Conservation (phyloP, 805 yeast species). For the Saccharomycopsis sp. region DNA sequence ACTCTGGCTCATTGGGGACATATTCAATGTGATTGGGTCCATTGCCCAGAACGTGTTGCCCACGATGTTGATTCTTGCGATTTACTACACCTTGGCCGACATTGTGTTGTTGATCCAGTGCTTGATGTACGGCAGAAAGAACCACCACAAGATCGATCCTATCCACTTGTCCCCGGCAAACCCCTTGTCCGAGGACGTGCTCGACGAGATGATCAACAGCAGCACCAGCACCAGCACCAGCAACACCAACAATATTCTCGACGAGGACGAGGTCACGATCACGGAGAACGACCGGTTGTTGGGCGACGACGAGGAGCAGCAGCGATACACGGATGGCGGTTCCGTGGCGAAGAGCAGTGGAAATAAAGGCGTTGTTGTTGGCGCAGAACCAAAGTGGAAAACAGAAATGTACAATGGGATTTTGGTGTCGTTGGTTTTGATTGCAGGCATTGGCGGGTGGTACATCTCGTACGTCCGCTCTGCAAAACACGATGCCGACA, state of each 20-base stretch:
- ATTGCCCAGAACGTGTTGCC: constrained; percentile 83
- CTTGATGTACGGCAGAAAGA: constrained; percentile 59
- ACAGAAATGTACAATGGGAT: constrained; percentile 24
- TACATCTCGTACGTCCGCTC: constrained; percentile 49
- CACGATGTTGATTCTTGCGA: constrained; percentile 87
- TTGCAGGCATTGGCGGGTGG: constrained; percentile 87
- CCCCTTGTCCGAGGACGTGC: constrained; percentile 66
- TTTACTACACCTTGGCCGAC: constrained; percentile 90
- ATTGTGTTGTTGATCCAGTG: constrained; percentile 78
- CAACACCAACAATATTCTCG: constrained; percentile 14
- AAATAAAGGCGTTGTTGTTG: too few species aligned
- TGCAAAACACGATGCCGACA: constrained; percentile 24
- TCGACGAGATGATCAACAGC: constrained; percentile 40
- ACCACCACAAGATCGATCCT: constrained; percentile 46
- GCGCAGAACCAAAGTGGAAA: constrained; percentile 21
- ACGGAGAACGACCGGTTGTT: constrained; percentile 6
- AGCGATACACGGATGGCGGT: background rate
- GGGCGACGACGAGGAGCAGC: background rate
- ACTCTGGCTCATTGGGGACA: constrained; percentile 89
- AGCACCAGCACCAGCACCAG: constrained; percentile 15
- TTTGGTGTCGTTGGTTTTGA: constrained; percentile 50
- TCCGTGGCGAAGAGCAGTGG: background rate
- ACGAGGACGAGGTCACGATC: too few species aligned
- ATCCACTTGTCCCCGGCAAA: constrained; percentile 84
- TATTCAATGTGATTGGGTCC: constrained; percentile 89